Percentiles rank a stretch among this genome's conserved stretches.
Conservation (phyloP, 352 stramenopile species). For the Phytophthora crassamura region DNA sequence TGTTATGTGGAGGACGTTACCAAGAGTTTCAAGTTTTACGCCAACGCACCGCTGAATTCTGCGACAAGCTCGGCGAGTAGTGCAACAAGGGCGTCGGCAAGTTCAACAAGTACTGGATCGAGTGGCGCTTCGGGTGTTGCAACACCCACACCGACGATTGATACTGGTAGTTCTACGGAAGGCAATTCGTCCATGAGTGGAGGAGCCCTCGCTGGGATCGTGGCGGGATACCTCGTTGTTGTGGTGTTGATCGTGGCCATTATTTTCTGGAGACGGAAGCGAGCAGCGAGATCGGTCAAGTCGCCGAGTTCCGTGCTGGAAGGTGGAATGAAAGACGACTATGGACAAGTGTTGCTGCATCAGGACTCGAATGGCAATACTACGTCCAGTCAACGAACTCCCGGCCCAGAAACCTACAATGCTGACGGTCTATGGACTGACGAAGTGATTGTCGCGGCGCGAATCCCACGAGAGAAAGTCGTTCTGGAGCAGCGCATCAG, state of each 20-base stretch:
- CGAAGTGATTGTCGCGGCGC: conserved; percentile 10
- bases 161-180: neutral
- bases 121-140: too few relatives aligned
- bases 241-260: neutral
- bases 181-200: neutral
- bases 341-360: neutral
- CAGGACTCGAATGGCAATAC: neutral
- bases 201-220: conserved; percentile 1
- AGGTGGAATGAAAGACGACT: neutral
- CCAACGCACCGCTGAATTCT: neutral
- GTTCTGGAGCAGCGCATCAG: conserved; percentile 26
- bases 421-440: neutral
- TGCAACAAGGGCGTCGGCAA: neutral
- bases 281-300: neutral
- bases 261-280: neutral
- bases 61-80: neutral
- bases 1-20: neutral
- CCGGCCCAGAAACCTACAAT: neutral
- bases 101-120: neutral
- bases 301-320: neutral
- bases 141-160: too few relatives aligned
- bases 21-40: conserved; percentile 10
- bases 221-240: neutral
- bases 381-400: neutral
- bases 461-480: too few relatives aligned